Evolutionary conservation across 1,284 basidiomycete genomes (phyloP).

Genomic region (Schizopora paradoxa): DNA sequence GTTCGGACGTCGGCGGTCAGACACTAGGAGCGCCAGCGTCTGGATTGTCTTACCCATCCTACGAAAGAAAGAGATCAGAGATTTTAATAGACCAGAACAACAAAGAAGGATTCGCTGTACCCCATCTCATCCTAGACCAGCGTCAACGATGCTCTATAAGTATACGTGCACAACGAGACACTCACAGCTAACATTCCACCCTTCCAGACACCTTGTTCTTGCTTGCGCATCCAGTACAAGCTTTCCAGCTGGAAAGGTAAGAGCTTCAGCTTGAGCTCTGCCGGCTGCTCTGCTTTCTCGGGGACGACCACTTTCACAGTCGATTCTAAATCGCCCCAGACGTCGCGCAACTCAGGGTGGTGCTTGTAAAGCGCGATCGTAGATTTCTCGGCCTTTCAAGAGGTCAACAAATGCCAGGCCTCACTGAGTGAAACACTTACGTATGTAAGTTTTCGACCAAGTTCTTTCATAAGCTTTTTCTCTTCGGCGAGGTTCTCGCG

Average conservation of each 20-base stretch:
- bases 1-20: constrained; percentile 75
- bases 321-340: constrained; percentile 85
- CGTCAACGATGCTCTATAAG: constrained; percentile 6
- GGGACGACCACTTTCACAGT: constrained; percentile 63
- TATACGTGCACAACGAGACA: constrained; percentile 16
- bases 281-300: constrained; percentile 72
- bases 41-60: constrained; percentile 99
- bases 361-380: constrained; percentile 56
- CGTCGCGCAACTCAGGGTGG: constrained; percentile 75
- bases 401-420: constrained; percentile 5
- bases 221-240: constrained; percentile 92
- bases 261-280: constrained; percentile 67
- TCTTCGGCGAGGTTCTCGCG: constrained; percentile 43
- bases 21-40: constrained; percentile 86
- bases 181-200: constrained; percentile 91
- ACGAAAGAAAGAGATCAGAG: constrained; percentile 20
- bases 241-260: constrained; percentile 89
- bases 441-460: constrained; percentile 68
- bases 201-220: constrained; percentile 84
- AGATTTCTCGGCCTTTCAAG: constrained; percentile 67
- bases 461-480: constrained; percentile 39
- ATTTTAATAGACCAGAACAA: constrained; percentile 6
- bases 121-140: constrained; percentile 80
- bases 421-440: constrained; percentile 33
- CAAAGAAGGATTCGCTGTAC: constrained; percentile 36